A percentile compares a stretch with the other conserved stretches of the same genome.
These are phyloP conservation scores for Fraxinus pennsylvanica DNA, from an alignment of 257 asterid species.

Conservation along the genomic window DNA sequence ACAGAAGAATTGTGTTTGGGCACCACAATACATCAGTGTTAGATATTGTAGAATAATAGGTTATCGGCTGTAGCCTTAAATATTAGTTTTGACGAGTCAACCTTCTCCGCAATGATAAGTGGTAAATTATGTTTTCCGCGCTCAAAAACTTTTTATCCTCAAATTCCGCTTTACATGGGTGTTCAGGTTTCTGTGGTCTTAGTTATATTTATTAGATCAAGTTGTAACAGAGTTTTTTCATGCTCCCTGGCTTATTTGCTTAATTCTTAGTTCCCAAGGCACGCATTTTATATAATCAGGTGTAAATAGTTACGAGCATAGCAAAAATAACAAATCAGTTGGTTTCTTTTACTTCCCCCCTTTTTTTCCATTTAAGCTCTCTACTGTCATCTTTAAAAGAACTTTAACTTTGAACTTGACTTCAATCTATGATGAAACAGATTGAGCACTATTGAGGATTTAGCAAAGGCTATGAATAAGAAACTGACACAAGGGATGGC, in stretches of 20 bases:
- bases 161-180: neutral
- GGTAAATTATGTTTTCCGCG: neutral
- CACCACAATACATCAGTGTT: constrained; percentile 83
- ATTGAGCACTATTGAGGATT: constrained; percentile 44
- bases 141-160: neutral
- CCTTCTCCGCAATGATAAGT: neutral
- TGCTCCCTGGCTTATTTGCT: neutral
- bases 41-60: constrained; percentile 70
- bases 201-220: neutral
- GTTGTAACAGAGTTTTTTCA: neutral
- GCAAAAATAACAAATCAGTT: neutral
- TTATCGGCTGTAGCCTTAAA: too few species aligned
- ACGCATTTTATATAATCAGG: constrained; percentile 11
- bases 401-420: constrained; percentile 12
- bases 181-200: neutral
- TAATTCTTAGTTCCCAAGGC: neutral
- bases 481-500: constrained; percentile 53
- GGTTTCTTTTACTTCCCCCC: neutral
- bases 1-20: constrained; percentile 64
- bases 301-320: neutral
- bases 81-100: neutral
- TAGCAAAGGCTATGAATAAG: constrained; percentile 47
- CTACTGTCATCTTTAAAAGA: neutral
- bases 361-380: neutral
- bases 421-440: constrained; percentile 31